phyloP scores from a whole-genome alignment of 2,329 filamentous ascomycete genomes.

The Sodiomyces alkalinus region DNA sequence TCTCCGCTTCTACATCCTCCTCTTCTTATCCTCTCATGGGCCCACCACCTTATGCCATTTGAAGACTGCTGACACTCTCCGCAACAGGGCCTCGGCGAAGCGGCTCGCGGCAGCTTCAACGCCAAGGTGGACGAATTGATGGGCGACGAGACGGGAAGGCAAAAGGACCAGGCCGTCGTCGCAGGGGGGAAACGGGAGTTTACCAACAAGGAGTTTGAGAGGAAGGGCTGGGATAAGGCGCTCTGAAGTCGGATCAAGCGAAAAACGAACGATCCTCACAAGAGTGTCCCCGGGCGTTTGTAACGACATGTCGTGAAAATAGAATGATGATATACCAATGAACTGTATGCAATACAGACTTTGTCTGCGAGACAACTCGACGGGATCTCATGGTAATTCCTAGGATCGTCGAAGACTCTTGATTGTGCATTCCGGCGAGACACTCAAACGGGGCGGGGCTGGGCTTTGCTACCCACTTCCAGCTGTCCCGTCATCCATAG shows the following conservation, averaged over 20 bases:
- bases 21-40: no score
- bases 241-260: conserved; percentile 1
- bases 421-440: no score
- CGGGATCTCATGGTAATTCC: no score
- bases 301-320: not conserved
- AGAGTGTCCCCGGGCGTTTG: not conserved
- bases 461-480: not conserved
- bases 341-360: no score
- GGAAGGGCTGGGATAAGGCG: conserved; percentile 6
- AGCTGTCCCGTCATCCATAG: conserved; percentile 1
- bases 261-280: not conserved
- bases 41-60: no score
- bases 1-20: no score
- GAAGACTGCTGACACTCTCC: not conserved
- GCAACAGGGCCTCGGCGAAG: conserved; percentile 5
- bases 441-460: not conserved
- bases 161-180: conserved; percentile 15
- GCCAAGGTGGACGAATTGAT: conserved; percentile 15
- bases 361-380: no score
- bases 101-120: conserved; percentile 15
- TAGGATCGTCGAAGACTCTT: not conserved
- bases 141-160: conserved; percentile 15
- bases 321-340: not conserved
- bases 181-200: conserved; percentile 7
- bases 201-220: conserved; percentile 6